Conservation (phyloP, 345 rosid genomes). For the Leavenworthia alabamica region DNA sequence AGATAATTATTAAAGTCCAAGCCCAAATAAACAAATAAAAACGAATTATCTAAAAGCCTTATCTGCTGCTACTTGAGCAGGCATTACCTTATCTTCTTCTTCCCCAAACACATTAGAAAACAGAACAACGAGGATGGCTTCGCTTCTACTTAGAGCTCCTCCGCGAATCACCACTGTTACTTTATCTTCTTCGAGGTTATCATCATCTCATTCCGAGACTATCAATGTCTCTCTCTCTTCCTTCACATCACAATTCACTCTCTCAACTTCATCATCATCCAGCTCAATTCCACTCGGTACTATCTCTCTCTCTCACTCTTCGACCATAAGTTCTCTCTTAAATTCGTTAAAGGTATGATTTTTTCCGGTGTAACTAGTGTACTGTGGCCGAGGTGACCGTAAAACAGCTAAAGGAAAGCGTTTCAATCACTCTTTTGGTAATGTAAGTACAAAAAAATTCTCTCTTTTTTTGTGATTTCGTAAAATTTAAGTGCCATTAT, state of each 20-base stretch:
- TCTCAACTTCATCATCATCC: slow-evolving; percentile 33
- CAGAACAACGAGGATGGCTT: slow-evolving; percentile 43
- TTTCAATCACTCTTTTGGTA: slow-evolving; percentile 85
- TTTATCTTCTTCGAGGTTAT: slow-evolving; percentile 25
- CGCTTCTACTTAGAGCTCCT: slow-evolving; percentile 41
- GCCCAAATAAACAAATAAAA: not conserved
- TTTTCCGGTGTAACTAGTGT: slow-evolving; percentile 35
- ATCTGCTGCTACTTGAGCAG: too few relatives aligned
- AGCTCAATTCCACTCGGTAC: slow-evolving; percentile 38
- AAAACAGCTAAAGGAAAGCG: slow-evolving; percentile 90
- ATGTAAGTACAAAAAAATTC: slow-evolving; percentile 45
- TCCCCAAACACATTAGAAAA: slow-evolving; percentile 2
- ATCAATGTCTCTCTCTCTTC: slow-evolving; percentile 34
- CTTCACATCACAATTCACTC: slow-evolving; percentile 27
- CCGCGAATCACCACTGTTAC: slow-evolving; percentile 29
- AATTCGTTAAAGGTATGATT: not conserved
- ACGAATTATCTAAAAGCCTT: not conserved
- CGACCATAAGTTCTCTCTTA: not conserved
- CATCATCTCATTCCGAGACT: slow-evolving; percentile 49
- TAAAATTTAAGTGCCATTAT: not conserved
- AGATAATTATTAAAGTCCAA: not conserved
- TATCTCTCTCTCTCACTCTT: slow-evolving; percentile 27
- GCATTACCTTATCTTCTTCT: slow-evolving; percentile 28
- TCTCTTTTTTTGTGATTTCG: not conserved
- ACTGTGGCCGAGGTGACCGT: slow-evolving; percentile 83